phyloP scores from a whole-genome alignment of 2,329 filamentous ascomycete genomes.

The Fusarium nematophilum region DNA sequence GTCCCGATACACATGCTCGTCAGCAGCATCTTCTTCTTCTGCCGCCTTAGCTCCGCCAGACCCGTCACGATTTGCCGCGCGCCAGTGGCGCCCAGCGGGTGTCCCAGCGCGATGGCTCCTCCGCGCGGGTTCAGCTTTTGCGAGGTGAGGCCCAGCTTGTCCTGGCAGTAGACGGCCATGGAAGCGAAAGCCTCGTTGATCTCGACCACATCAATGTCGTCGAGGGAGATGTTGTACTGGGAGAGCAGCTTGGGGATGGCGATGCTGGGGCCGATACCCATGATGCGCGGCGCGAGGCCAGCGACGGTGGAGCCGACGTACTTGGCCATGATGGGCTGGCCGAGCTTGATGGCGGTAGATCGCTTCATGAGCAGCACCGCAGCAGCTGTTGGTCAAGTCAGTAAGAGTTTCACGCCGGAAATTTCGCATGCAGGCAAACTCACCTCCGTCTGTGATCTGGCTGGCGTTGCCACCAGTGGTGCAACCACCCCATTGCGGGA shows the following conservation, averaged over 20 bases:
- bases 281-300: slow-evolving; percentile 91
- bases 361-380: slow-evolving; percentile 95
- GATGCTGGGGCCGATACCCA: slow-evolving; percentile 88
- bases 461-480: slow-evolving; percentile 94
- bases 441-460: slow-evolving; percentile 92
- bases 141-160: slow-evolving; percentile 76
- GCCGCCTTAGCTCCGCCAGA: slow-evolving; percentile 83
- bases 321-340: slow-evolving; percentile 93
- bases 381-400: slow-evolving; percentile 66
- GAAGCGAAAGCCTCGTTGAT: slow-evolving; percentile 98
- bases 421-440: slow-evolving; percentile 33
- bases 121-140: slow-evolving; percentile 84
- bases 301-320: slow-evolving; percentile 92
- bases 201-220: slow-evolving; percentile 91
- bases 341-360: slow-evolving; percentile 84
- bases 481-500: slow-evolving; percentile 87
- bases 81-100: slow-evolving; percentile 84
- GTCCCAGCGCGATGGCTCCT: slow-evolving; percentile 85
- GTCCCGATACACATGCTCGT: slow-evolving; percentile 90
- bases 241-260: slow-evolving; percentile 84
- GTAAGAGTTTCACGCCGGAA: not conserved
- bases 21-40: slow-evolving; percentile 89
- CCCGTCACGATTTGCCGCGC: slow-evolving; percentile 88
- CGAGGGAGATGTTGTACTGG: slow-evolving; percentile 80
- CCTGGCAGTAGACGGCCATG: slow-evolving; percentile 94